Base-by-base conservation (phyloP, 495 filamentous ascomycete genomes). In the Annulohypoxylon nitens region DNA sequence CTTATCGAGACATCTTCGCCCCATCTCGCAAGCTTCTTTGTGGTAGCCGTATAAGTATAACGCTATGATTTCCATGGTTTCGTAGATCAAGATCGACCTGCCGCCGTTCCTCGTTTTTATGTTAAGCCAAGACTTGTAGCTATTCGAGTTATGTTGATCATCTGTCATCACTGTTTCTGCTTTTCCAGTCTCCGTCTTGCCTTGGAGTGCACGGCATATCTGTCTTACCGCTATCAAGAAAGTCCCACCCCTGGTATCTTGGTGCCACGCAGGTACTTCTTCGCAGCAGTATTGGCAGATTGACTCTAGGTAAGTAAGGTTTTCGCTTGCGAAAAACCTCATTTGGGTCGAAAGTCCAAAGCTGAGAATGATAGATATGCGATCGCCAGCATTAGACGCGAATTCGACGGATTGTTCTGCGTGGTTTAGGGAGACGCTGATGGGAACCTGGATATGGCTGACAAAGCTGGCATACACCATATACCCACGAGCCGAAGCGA, bases 11-110 rank as follows among this genome's bases (percentile, higher is more conserved):
- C 91, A 86, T n/a, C 81, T 79, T 30, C 86, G 86, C 12, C 92
- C 93, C 34, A 95, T 70, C 43, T 91, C 86, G 7, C 93, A 85
- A 4, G 90, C 92, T 71, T 89, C 87, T 33, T 88, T 81, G 75
- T 93, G 89, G 71, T 93, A 90, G 3, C 93, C 93, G 78, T 88
- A 97, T 0, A 92, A 78, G 76, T 90, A 95, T 33, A 97, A 79
- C 0, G 90, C 88, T 4, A 92, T 87, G 71, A 97, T 89, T 67
- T 89, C 87, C 67, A 92, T 83, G 59, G 88, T 90, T 74, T 91
- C 87, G 79, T 97, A 97, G 30, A 94, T 86, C 10, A 92, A 82
- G 71, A 89, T 78, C 53, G 91, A 88, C 63, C 90, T 84, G 51
- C 81, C 82, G 34, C 77, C 81, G 60, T 82, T 82, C 37, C 76